Evolutionary conservation across 768 basidiomycete species (phyloP).

Genomic region (Termitomyces sp.): DNA sequence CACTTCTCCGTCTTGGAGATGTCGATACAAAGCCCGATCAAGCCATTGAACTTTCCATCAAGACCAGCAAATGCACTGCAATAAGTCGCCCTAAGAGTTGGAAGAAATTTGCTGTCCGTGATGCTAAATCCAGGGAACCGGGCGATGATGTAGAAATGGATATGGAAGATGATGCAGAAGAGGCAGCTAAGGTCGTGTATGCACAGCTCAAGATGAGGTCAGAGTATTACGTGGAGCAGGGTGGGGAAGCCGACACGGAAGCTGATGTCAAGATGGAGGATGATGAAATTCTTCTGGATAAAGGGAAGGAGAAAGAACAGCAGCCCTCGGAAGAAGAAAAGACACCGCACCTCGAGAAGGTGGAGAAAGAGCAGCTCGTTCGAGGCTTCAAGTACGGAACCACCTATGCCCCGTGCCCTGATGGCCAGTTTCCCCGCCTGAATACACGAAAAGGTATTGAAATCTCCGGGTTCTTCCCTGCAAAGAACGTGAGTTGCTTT

Average conservation of each 20-base stretch:
- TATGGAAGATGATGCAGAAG: slow-evolving; percentile 30
- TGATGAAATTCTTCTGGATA: slow-evolving; percentile 23
- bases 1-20: slow-evolving; percentile 77
- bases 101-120: slow-evolving; percentile 67
- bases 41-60: slow-evolving; percentile 70
- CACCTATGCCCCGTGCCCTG: slow-evolving; percentile 82
- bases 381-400: slow-evolving; percentile 88
- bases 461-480: slow-evolving; percentile 78
- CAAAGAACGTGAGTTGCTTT: slow-evolving; percentile 49
- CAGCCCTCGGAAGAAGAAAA: slow-evolving; percentile 28
- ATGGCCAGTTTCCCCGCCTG: slow-evolving; percentile 75
- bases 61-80: slow-evolving; percentile 79
- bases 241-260: slow-evolving; percentile 35
- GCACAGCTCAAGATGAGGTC: slow-evolving; percentile 43
- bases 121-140: slow-evolving; percentile 15
- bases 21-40: slow-evolving; percentile 60
- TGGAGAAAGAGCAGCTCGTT: slow-evolving; percentile 78
- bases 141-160: slow-evolving; percentile 25
- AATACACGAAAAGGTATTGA: slow-evolving; percentile 84
- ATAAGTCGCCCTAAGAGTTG: slow-evolving; percentile 64
- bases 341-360: slow-evolving; percentile 40
- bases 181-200: slow-evolving; percentile 31
- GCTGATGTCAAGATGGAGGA: slow-evolving; percentile 39
- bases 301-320: slow-evolving; percentile 19
- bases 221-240: slow-evolving; percentile 57